phyloP scores from a whole-genome alignment of 257 asterid genomes.

The Solanum neorickii region DNA sequence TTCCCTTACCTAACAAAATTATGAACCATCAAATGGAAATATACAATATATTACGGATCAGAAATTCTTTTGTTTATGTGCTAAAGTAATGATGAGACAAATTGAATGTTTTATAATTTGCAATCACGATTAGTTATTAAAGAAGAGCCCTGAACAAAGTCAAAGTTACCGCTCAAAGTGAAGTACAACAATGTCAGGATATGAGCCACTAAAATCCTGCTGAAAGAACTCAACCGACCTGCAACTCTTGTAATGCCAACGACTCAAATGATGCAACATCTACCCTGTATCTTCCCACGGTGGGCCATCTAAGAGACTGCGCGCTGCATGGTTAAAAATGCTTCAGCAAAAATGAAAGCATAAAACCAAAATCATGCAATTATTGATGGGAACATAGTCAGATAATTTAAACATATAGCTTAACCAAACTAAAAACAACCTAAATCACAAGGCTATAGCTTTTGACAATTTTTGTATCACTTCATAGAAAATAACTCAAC shows the following conservation, averaged over 20 bases:
- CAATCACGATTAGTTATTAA: not conserved
- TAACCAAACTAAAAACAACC: not conserved
- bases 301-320: slow-evolving; percentile 76
- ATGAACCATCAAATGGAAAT: not conserved
- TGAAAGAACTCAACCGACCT: slow-evolving; percentile 31
- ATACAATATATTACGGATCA: not conserved
- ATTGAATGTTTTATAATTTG: not conserved
- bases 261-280: slow-evolving; percentile 82
- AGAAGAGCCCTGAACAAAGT: not conserved
- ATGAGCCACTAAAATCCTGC: not conserved
- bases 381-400: not conserved
- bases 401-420: not conserved
- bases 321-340: slow-evolving; percentile 26
- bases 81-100: not conserved
- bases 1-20: slow-evolving; percentile 49
- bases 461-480: not conserved
- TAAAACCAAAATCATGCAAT: not conserved
- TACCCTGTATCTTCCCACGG: slow-evolving; percentile 77
- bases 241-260: slow-evolving; percentile 73
- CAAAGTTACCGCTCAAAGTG: not conserved
- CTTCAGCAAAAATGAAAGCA: slow-evolving; percentile 4
- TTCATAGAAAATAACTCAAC: not conserved
- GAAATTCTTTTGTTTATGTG: not conserved
- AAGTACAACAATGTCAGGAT: not conserved
- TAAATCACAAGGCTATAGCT: not conserved